Conservation (phyloP, 1,139 yeast genomes). For the Suhomyces atakaporum region DNA sequence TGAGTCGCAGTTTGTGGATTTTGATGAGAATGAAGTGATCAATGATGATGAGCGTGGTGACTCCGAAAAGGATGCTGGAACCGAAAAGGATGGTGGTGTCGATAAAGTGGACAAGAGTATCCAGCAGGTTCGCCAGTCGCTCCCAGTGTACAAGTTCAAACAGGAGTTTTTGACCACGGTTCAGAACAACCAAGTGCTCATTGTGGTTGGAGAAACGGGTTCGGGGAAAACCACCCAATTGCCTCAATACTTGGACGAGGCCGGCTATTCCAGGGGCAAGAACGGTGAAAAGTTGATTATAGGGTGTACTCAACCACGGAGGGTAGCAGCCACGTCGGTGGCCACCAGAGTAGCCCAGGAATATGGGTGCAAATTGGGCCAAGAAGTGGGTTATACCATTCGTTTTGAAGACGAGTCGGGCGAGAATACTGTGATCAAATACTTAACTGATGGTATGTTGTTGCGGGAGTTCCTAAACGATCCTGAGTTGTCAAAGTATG, state of each 20-base stretch:
- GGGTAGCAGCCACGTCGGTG: slow-evolving; percentile 95
- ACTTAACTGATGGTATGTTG: slow-evolving; percentile 94
- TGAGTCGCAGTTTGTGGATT: slow-evolving; percentile 70
- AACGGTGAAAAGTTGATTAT: slow-evolving; percentile 40
- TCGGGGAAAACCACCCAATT: slow-evolving; percentile 96
- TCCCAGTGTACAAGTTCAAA: slow-evolving; percentile 77
- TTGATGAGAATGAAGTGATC: slow-evolving; percentile 43
- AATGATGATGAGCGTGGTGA: slow-evolving; percentile 32
- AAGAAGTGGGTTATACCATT: slow-evolving; percentile 82
- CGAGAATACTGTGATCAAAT: slow-evolving; percentile 68
- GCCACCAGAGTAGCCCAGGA: slow-evolving; percentile 92
- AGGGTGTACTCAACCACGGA: slow-evolving; percentile 94
- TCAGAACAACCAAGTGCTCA: slow-evolving; percentile 66
- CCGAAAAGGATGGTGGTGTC: slow-evolving; percentile 26
- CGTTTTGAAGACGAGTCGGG: slow-evolving; percentile 80
- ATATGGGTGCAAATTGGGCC: slow-evolving; percentile 69
- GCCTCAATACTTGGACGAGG: slow-evolving; percentile 85
- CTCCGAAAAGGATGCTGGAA: slow-evolving; percentile 20
- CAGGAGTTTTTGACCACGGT: slow-evolving; percentile 65
- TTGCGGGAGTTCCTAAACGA: slow-evolving; percentile 81
- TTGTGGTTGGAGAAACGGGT: slow-evolving; percentile 96
- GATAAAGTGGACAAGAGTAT: slow-evolving; percentile 37
- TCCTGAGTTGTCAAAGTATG: slow-evolving; percentile 65
- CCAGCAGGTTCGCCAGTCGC: slow-evolving; percentile 54
- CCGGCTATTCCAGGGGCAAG: slow-evolving; percentile 62